Evolutionary conservation across 139 green algal species (phyloP).

Genomic region (Coelastrella sp.): DNA sequence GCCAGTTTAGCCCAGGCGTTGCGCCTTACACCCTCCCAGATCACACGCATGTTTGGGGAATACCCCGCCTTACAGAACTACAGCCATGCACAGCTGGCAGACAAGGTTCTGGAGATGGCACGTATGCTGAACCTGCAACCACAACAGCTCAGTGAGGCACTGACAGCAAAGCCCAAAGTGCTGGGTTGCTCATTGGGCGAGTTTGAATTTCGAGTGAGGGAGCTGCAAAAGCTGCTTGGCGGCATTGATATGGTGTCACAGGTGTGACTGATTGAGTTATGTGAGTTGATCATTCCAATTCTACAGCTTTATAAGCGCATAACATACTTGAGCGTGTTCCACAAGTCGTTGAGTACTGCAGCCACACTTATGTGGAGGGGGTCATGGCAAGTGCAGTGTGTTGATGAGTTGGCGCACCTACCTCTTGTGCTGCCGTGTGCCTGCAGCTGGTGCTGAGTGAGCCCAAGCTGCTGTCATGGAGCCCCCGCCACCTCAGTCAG

Average conservation of each 20-base stretch:
- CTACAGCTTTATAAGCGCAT: not conserved
- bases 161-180: not conserved
- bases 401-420: slow-evolving; percentile 1
- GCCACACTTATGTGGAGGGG: too few relatives aligned
- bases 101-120: not conserved
- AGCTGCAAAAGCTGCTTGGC: not conserved
- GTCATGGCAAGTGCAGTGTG: not conserved
- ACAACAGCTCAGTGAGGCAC: not conserved
- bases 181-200: not conserved
- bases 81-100: slow-evolving; percentile 12
- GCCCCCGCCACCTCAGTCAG: not conserved
- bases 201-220: not conserved
- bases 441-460: slow-evolving; percentile 13
- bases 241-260: not conserved
- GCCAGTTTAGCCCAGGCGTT: slow-evolving; percentile 14
- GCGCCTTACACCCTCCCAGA: not conserved
- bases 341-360: too few relatives aligned
- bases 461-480: slow-evolving; percentile 23
- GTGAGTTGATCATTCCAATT: too few relatives aligned
- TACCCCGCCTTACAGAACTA: slow-evolving; percentile 12
- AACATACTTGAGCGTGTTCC: too few relatives aligned
- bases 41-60: not conserved
- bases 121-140: slow-evolving; percentile 14
- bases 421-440: not conserved
- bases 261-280: not conserved